A percentile compares a stretch with the other conserved stretches of the same genome.
phyloP scores from a whole-genome alignment of 176 grass and related monocot species.

The Olyra latifolia region DNA sequence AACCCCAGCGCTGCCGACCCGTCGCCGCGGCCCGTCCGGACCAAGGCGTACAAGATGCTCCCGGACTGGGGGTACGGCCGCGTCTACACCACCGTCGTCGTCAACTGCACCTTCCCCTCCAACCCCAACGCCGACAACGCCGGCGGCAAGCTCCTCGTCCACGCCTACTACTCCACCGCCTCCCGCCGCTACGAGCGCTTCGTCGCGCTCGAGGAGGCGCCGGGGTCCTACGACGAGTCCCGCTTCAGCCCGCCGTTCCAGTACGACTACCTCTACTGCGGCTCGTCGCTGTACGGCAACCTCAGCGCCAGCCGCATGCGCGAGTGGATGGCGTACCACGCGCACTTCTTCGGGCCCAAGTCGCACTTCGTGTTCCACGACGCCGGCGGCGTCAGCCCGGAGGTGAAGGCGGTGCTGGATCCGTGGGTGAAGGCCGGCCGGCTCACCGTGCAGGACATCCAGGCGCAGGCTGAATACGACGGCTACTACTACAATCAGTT shows the following conservation, averaged over 20 bases:
- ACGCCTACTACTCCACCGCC: constrained; percentile 82
- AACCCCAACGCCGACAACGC: constrained; percentile 76
- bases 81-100: constrained; percentile 82
- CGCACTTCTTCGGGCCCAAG: constrained; percentile 73
- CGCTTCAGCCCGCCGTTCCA: constrained; percentile 59
- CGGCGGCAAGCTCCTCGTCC: constrained; percentile 78
- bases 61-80: constrained; percentile 97
- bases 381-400: constrained; percentile 58
- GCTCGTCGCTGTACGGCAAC: constrained; percentile 81
- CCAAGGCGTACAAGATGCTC: constrained; percentile 89
- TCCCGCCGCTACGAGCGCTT: constrained; percentile 78
- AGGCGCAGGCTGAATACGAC: constrained; percentile 72
- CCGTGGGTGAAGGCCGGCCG: constrained; percentile 75
- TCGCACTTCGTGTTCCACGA: constrained; percentile 93
- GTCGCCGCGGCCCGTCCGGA: constrained; percentile 49
- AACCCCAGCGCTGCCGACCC: constrained; percentile 40
- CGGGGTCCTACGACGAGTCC: constrained; percentile 64
- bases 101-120: constrained; percentile 84
- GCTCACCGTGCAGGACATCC: constrained; percentile 79
- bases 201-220: constrained; percentile 66
- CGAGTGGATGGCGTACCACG: constrained; percentile 86
- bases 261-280: constrained; percentile 93
- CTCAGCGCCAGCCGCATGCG: constrained; percentile 68
- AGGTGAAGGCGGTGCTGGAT: constrained; percentile 63
- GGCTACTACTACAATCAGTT: constrained; percentile 97